phyloP scores from a whole-genome alignment of 768 basidiomycete species.

The Boletus subparvulus region DNA sequence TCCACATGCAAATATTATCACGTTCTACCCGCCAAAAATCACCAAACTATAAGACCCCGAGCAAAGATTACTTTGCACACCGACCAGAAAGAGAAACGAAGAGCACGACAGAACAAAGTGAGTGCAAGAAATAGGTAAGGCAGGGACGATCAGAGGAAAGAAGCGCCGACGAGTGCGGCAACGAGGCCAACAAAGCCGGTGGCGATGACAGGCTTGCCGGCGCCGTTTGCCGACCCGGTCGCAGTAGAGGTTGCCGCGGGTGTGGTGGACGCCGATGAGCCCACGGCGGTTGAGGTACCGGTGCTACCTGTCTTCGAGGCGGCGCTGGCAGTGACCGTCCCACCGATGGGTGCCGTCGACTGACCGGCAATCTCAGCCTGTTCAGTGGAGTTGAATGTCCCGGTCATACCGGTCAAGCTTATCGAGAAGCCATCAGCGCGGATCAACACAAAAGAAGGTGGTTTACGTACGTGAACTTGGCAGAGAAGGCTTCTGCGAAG shows the following conservation, averaged over 20 bases:
- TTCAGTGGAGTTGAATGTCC: conserved; percentile 57
- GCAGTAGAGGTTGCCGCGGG: background rate
- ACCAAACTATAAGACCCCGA: background rate
- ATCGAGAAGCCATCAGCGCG: background rate
- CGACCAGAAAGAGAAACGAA: background rate
- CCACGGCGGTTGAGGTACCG: background rate
- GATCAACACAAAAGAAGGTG: background rate
- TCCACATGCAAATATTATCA: background rate
- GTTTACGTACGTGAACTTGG: conserved; percentile 67
- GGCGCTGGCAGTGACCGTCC: conserved; percentile 25
- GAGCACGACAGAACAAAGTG: background rate
- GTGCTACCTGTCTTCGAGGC: conserved; percentile 16
- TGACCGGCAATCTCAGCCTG: conserved; percentile 61
- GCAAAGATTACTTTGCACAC: background rate
- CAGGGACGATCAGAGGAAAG: conserved; percentile 16
- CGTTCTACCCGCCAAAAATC: background rate
- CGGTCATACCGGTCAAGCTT: conserved; percentile 71
- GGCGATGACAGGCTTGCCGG: conserved; percentile 26
- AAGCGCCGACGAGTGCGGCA: conserved; percentile 22
- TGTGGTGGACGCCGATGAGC: background rate
- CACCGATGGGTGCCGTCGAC: conserved; percentile 56
- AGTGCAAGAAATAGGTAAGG: background rate
- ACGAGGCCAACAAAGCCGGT: conserved; percentile 23
- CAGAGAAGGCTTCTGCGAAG: conserved; percentile 71
- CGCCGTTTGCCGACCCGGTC: conserved; percentile 10